A percentile compares a stretch with the other conserved stretches of the same genome.
These are phyloP conservation scores for Phylloporus arenicola DNA, from an alignment of 768 basidiomycete species.

Conservation along the genomic window DNA sequence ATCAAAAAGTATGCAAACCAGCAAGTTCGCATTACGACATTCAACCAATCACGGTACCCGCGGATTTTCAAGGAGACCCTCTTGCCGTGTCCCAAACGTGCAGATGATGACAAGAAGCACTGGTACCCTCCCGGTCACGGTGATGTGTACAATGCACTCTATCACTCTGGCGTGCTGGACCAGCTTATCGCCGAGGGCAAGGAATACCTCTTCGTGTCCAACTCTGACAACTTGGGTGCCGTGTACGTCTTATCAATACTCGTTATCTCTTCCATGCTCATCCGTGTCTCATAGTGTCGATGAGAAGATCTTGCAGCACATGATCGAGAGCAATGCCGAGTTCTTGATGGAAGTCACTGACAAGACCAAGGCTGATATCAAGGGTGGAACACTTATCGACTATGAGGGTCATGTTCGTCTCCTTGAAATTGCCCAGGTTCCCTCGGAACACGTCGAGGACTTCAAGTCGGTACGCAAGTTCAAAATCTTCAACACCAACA, in stretches of 20 bases:
- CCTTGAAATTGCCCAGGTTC: slow-evolving; percentile 75
- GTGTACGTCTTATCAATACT: slow-evolving; percentile 34
- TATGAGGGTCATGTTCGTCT: slow-evolving; percentile 62
- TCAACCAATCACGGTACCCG: slow-evolving; percentile 73
- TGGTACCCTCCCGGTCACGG: slow-evolving; percentile 81
- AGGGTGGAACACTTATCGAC: slow-evolving; percentile 66
- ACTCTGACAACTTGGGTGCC: slow-evolving; percentile 72
- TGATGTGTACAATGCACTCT: slow-evolving; percentile 66
- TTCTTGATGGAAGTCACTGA: slow-evolving; percentile 77
- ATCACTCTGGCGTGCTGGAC: slow-evolving; percentile 69
- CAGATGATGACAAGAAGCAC: slow-evolving; percentile 56
- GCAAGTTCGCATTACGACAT: slow-evolving; percentile 65
- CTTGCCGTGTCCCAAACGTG: slow-evolving; percentile 54
- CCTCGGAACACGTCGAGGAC: slow-evolving; percentile 66
- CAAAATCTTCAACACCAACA: slow-evolving; percentile 78
- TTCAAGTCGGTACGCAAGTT: slow-evolving; percentile 75
- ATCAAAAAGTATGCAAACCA: slow-evolving; percentile 80
- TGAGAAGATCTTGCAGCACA: slow-evolving; percentile 59
- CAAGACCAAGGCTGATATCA: slow-evolving; percentile 80
- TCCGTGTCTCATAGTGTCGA: slow-evolving; percentile 45
- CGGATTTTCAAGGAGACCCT: slow-evolving; percentile 67
- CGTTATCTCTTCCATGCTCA: slow-evolving; percentile 1
- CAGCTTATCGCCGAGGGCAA: slow-evolving; percentile 65
- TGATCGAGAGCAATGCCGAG: slow-evolving; percentile 59
- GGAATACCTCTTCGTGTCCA: slow-evolving; percentile 75